Conservation (phyloP, 2,329 filamentous ascomycete genomes). For the Monilinia aucupariae region DNA sequence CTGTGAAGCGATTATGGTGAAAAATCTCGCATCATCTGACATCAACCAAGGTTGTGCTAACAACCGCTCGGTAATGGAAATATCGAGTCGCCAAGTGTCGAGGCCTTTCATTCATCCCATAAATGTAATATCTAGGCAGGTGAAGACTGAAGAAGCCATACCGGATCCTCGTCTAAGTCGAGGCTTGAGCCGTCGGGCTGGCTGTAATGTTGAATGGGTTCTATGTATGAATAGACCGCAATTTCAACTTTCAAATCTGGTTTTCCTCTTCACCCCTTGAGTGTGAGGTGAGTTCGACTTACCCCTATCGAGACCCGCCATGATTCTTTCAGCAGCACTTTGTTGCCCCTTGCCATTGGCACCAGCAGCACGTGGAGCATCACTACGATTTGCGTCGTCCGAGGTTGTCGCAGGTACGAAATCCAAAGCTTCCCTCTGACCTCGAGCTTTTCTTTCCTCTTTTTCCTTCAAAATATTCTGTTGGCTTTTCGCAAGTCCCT, state of each 20-base stretch:
- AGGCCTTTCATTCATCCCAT: neutral
- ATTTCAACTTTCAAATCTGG: conserved; percentile 34
- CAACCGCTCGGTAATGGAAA: neutral
- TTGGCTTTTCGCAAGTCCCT: conserved; percentile 46
- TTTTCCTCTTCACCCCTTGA: conserved; percentile 34
- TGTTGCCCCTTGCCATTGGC: conserved; percentile 24
- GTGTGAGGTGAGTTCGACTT: conserved; percentile 32
- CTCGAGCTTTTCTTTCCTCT: conserved; percentile 32
- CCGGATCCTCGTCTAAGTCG: neutral
- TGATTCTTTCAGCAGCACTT: conserved; percentile 35
- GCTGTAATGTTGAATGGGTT: neutral
- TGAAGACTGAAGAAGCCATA: neutral
- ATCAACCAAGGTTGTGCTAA: neutral
- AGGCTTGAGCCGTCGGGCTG: neutral
- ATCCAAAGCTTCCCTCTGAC: conserved; percentile 32
- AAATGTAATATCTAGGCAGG: neutral
- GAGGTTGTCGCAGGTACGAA: conserved; percentile 33
- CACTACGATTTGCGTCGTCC: conserved; percentile 27
- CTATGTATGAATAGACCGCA: neutral
- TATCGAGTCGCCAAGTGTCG: neutral
- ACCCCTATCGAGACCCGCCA: conserved; percentile 35
- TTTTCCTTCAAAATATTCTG: conserved; percentile 32
- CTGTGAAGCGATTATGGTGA: neutral
- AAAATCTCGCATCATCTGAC: neutral
- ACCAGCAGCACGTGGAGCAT: conserved; percentile 22